Conservation (phyloP, 192 early-diverging fungal genomes). For the Globomyces pollinis-pini region DNA sequence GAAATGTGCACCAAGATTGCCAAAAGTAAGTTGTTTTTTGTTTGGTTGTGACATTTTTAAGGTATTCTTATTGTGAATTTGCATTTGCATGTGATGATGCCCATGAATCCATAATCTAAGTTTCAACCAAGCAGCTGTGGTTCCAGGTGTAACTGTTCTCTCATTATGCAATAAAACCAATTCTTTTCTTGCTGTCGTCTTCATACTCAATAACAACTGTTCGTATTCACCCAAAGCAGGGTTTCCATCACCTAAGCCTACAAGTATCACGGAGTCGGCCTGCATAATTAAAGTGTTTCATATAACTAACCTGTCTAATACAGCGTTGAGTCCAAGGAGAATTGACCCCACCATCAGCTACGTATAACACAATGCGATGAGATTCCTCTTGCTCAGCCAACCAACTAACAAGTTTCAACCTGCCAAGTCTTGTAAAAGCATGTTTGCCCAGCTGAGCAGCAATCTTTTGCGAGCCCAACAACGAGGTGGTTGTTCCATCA, state of each 20-base stretch:
- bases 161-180: constrained; percentile 83
- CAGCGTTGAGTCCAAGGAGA: constrained; percentile 94
- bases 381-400: constrained; percentile 89
- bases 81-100: constrained; percentile 68
- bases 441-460: constrained; percentile 79
- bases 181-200: constrained; percentile 97
- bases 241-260: constrained; percentile 87
- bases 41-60: background rate
- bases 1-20: constrained; percentile 34
- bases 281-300: constrained; percentile 9
- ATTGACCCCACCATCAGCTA: constrained; percentile 85
- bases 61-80: background rate
- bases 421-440: constrained; percentile 84
- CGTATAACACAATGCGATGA: constrained; percentile 80
- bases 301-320: constrained; percentile 80
- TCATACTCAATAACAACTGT: constrained; percentile 81
- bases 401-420: constrained; percentile 89
- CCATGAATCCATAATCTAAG: constrained; percentile 89
- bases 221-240: constrained; percentile 88
- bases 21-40: constrained; percentile 5
- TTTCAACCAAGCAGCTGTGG: constrained; percentile 88
- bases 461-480: constrained; percentile 76
- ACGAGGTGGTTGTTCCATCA: constrained; percentile 61
- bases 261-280: constrained; percentile 91
- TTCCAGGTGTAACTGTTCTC: constrained; percentile 67